Evolutionary conservation across 768 basidiomycete genomes (phyloP), one percentile per base, ranked within the genome.

Genomic region (Leccinum fibrillosum): DNA sequence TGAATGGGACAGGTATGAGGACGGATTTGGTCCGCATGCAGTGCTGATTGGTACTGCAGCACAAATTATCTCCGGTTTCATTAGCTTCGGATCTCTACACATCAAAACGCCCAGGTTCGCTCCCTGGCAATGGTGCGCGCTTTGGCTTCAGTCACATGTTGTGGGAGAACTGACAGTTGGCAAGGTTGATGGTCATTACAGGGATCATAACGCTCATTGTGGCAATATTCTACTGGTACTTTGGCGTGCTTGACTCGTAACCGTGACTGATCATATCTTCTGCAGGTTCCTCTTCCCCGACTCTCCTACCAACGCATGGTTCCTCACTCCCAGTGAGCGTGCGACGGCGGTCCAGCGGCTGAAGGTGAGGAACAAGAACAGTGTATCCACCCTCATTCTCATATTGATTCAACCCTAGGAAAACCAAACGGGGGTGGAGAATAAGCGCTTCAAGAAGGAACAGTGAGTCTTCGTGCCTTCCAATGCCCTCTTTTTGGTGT

Each of bases 401-500:
- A 26, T 44, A 51, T 26, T 59, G 6, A 62, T 10, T 48, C 17
- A 5, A 19, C 13, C 21, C 8, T 62, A 86, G 83, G 81, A 77
- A 71, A 90, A 90, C 61, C 88, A 92, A 81, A 88, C 88, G 1
- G 90, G 90, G 32, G 81, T 90, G 11, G 90, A 91, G 72, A 91
- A 90, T 67, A 92, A 92, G 65, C 79, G 79, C 53, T 92, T 89
- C 75, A 92, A 92, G 75, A 82, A 78, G 54, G 86, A 89, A 37
- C 90, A 92, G 89, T 89, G 55, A 61, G 86, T 78, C 39, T 42
- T n/a, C 1, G 30, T n/a, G 3, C 17, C 10, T 19, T 37, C 3
- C 13, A 35, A 8, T 13, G 15, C 28, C 34, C 34, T 35, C 13
- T 35, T 35, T 15, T n/a, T 39, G 13, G 12, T 2, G 21, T 21